A percentile compares a stretch with the other conserved stretches of the same genome.
Evolutionary conservation across 805 yeast genomes (phyloP).

Genomic region (Ogataea trehaloabstinens): DNA sequence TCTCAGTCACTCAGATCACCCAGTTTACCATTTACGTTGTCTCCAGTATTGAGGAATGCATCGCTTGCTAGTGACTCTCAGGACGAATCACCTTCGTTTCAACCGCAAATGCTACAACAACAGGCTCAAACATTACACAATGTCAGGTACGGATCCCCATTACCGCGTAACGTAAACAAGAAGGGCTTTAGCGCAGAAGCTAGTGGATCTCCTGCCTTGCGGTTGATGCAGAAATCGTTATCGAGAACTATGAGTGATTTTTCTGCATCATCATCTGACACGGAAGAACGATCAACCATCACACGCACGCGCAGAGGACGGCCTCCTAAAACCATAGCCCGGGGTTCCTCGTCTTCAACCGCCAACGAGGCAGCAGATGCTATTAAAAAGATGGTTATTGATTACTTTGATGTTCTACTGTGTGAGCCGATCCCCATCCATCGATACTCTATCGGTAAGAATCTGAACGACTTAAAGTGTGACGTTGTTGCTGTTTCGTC

Average conservation of each 20-base stretch:
- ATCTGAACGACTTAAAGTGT: slow-evolving; percentile 71
- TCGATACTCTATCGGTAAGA: slow-evolving; percentile 60
- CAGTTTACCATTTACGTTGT: slow-evolving; percentile 18
- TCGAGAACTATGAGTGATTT: slow-evolving; percentile 27
- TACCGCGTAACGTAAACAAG: slow-evolving; percentile 11
- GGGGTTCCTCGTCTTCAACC: slow-evolving; percentile 23
- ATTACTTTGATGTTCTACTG: slow-evolving; percentile 60
- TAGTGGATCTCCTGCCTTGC: slow-evolving; percentile 24
- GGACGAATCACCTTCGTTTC: slow-evolving; percentile 29
- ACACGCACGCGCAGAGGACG: slow-evolving; percentile 53
- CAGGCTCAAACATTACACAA: slow-evolving; percentile 5
- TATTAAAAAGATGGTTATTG: slow-evolving; percentile 18
- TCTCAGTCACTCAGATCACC: slow-evolving; percentile 19
- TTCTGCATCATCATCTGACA: slow-evolving; percentile 66
- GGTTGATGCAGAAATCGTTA: slow-evolving; percentile 23
- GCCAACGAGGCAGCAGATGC: slow-evolving; percentile 19
- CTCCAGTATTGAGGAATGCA: slow-evolving; percentile 32
- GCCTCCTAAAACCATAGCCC: slow-evolving; percentile 38
- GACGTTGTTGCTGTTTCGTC: slow-evolving; percentile 72
- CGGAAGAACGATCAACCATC: slow-evolving; percentile 58
- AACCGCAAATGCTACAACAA: slow-evolving; percentile 5
- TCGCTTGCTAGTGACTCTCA: slow-evolving; percentile 34
- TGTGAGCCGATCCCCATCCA: slow-evolving; percentile 89
- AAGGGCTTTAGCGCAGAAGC: slow-evolving; percentile 8
- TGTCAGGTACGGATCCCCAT: slow-evolving; percentile 16